Conservation (phyloP, 495 filamentous ascomycete genomes). For the Glarea lozoyensis region DNA sequence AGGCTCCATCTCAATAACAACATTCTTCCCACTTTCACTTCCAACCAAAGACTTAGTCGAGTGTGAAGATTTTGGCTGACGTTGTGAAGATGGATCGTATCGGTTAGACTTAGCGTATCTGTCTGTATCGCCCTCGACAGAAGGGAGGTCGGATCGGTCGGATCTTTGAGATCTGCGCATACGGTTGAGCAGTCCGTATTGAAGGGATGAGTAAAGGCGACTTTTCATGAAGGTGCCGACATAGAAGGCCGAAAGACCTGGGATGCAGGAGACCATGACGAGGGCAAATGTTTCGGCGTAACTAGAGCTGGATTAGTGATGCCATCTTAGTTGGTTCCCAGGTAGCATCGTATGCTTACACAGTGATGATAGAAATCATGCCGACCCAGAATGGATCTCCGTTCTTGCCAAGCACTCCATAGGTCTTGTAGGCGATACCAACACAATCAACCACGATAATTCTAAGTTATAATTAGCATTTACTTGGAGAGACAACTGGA, state of each 20-base stretch:
- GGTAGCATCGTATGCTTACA: not conserved
- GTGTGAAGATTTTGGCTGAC: slow-evolving; percentile 1
- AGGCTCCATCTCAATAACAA: not conserved
- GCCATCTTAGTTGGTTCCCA: not conserved
- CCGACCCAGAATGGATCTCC: not conserved
- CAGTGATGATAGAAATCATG: slow-evolving; percentile 2
- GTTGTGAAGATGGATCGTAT: slow-evolving; percentile 1
- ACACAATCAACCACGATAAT: slow-evolving; percentile 1
- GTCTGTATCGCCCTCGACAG: not conserved
- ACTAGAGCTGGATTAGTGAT: not conserved
- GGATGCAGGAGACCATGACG: not conserved
- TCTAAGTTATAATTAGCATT: not conserved
- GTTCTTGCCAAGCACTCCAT: slow-evolving; percentile 1
- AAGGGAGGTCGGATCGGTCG: slow-evolving; percentile 1
- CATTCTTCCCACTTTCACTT: not conserved
- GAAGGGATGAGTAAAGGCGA: slow-evolving; percentile 1
- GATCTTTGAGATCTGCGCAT: slow-evolving; percentile 2
- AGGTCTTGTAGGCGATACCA: slow-evolving; percentile 2
- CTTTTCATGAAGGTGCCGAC: slow-evolving; percentile 2
- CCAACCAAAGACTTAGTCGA: slow-evolving; percentile 3
- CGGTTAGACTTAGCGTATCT: not conserved
- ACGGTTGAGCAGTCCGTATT: not conserved
- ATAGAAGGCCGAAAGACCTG: slow-evolving; percentile 1
- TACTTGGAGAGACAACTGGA: not conserved
- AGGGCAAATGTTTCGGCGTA: slow-evolving; percentile 1